Evolutionary conservation across 805 yeast genomes (phyloP), one percentile per base, ranked within the genome.

Genomic region (Cyberlindnera xishuangbannaensis): DNA sequence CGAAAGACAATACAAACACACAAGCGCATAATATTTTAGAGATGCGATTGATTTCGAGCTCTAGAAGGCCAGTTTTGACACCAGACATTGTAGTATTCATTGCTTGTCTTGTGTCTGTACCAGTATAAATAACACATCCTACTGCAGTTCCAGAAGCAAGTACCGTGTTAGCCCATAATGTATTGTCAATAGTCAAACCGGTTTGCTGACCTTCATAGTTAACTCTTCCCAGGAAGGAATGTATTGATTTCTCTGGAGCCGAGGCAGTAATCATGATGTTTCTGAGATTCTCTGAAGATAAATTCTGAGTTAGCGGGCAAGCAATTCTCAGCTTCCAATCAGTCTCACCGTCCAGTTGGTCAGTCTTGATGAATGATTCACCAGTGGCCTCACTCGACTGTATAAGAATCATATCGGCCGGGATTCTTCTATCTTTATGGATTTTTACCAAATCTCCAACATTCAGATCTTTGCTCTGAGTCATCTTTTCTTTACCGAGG

Each of bases 101-200:
- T 16, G 94, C 83, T 62, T 88, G 97, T 43, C 98, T 76, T 1
- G 98, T 94, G 51, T 92, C 97, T 22, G 62, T 59, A 15, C 99
- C 99, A 0, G 97, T 90, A 56, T 87, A 92, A 3, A 87, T 67
- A 12, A 92, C 76, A 47, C 90, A 78, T 2, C 95, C 98, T 30
- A 88, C 65, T 7, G 94, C 92, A 4, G 85, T 73, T 11, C 97
- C 97, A 0, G 95, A 83, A 0, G 98, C 97, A 12, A 94, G 65
- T 1, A 94, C 97, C 0, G 99, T 92, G 55, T 92, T 92, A 11
- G 97, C 97, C 99, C 99, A 92, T 55, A 94, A 59, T 0, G 98
- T 86, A 51, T 90, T 88, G 57, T 92, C 99, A 8, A 92, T 77
- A 4, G 81, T 69, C 11, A 92, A 62, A 4, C 92, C 83, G 15